A percentile compares a stretch with the other conserved stretches of the same genome.
Conservation (phyloP, 2,329 filamentous ascomycete genomes). For the Trichoderma pleuroti region DNA sequence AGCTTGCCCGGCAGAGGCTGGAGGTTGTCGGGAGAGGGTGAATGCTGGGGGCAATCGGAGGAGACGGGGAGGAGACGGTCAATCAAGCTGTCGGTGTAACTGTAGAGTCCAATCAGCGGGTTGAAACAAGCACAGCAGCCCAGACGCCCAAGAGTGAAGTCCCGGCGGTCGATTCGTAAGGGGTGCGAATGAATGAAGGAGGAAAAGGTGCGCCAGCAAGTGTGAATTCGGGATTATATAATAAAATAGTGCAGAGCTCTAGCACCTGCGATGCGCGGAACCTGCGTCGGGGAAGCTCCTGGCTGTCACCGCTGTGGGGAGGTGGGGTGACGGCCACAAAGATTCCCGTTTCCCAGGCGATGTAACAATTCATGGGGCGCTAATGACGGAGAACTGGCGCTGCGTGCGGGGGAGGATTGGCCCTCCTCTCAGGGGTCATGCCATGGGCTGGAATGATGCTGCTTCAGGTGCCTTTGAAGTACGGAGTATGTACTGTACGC, state of each 20-base stretch:
- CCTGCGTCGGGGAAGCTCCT: constrained; percentile 11
- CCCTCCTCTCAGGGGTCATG: constrained; percentile 7
- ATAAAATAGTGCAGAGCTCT: background rate
- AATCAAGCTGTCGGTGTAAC: constrained; percentile 24
- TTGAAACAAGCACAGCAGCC: constrained; percentile 22
- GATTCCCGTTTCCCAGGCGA: constrained; percentile 6
- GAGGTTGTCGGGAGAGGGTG: constrained; percentile 23
- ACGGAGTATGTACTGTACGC: constrained; percentile 1
- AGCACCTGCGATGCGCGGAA: background rate
- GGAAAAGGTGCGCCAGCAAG: background rate
- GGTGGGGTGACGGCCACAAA: constrained; percentile 1
- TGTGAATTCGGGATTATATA: background rate
- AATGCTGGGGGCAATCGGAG: constrained; percentile 27
- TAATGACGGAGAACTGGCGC: background rate
- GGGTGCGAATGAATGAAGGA: background rate
- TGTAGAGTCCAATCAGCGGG: constrained; percentile 24
- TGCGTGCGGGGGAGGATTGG: constrained; percentile 14
- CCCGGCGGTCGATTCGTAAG: background rate
- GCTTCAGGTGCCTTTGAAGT: background rate
- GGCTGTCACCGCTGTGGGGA: constrained; percentile 7
- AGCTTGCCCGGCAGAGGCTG: constrained; percentile 25
- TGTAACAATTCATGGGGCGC: background rate
- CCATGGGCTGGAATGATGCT: background rate
- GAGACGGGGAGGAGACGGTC: constrained; percentile 25
- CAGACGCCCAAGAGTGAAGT: background rate